Evolutionary conservation across 305 asterid genomes (phyloP), one percentile per base, ranked within the genome.

Genomic region (Fraxinus nigra): DNA sequence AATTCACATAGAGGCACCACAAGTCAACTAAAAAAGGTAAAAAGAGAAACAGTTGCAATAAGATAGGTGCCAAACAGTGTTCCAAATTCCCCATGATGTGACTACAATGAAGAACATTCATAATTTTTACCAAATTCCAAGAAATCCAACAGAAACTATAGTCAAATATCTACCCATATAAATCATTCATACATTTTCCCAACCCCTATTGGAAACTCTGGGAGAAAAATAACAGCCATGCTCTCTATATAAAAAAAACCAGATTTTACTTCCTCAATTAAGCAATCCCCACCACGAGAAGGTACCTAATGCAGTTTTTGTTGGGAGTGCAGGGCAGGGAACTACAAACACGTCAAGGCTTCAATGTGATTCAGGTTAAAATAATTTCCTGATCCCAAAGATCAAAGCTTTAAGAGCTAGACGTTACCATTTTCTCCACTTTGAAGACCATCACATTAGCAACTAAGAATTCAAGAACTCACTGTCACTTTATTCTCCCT

Each of bases 131-230:
- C 80, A 37, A 54, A 76, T 70, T 46, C 10, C 3, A 22, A 76
- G 76, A 78, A 61, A 75, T 8, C n/a, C 34, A 69, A 9, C 38
- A 75, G 80, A 65, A 72, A 67, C 34, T 38, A 28, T 34, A 72
- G 72, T 61, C 80, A 82, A 30, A 75, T 46, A 16, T 84, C 37
- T 18, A 67, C 65, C 54, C 26, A n/a, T 6, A 63, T 72, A 78
- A 76, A 32, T 84, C 38, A 43, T 77, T 24, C 13, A 78, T 63
- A 76, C 20, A 70, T 33, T 46, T 43, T 30, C 16, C 26, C 72
- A 70, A 75, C 65, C 76, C 63, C 72, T 77, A 72, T 43, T 26
- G 67, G 30, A 26, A 72, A 70, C 28, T 72, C 40, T 28, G 35
- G 18, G 38, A 67, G 74, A 69, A 75, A 78, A 18, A 67, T 37